phyloP scores from a whole-genome alignment of 306 rosid species.

The Lupinus albus region DNA sequence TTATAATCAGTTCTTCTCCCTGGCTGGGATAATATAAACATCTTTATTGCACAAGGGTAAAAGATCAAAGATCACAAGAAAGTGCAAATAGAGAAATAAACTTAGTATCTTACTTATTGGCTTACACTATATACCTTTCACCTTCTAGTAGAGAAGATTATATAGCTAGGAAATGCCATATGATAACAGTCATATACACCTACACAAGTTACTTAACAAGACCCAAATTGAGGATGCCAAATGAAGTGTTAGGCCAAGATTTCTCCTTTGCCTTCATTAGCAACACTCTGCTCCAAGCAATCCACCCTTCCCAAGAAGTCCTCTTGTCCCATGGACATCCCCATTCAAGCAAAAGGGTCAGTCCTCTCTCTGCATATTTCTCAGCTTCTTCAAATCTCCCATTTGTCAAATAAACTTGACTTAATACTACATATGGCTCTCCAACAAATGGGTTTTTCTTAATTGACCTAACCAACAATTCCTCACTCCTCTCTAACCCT shows the following conservation, averaged over 20 bases:
- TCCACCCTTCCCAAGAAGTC: constrained; percentile 93
- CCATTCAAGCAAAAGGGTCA: constrained; percentile 71
- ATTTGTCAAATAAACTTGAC: constrained; percentile 54
- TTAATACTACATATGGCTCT: constrained; percentile 75
- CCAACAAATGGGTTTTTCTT: constrained; percentile 79
- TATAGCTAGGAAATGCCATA: background rate
- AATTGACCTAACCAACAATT: constrained; percentile 55
- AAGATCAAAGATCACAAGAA: background rate
- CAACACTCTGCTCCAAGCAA: constrained; percentile 83
- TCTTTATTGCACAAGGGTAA: background rate
- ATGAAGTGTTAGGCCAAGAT: constrained; percentile 72
- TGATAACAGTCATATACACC: background rate
- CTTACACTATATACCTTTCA: background rate
- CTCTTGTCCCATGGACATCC: constrained; percentile 93
- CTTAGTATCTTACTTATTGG: background rate
- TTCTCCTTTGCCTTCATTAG: constrained; percentile 73
- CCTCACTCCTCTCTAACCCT: constrained; percentile 52
- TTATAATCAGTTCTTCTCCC: constrained; percentile 23
- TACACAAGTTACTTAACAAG: constrained; percentile 55
- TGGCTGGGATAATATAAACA: constrained; percentile 14
- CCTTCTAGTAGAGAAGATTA: background rate
- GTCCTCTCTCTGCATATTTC: constrained; percentile 63
- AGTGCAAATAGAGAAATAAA: background rate
- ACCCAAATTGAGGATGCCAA: constrained; percentile 85
- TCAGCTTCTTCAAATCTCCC: constrained; percentile 79